Base-by-base conservation (phyloP, 768 basidiomycete species). In the Terana coerulea region DNA sequence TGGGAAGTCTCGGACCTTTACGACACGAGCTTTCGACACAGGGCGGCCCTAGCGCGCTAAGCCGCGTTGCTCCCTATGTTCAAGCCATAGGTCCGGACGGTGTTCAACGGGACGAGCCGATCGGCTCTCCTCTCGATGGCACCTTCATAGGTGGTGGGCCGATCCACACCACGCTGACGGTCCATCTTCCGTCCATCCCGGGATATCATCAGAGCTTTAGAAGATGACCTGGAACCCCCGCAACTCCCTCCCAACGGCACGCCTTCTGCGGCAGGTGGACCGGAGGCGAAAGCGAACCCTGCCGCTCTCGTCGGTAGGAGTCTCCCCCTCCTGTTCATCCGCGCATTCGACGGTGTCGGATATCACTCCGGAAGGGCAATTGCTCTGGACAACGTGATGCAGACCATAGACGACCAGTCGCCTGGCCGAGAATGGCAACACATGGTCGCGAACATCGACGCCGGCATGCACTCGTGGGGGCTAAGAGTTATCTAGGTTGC, bases 1-100 rank as follows among this genome's bases (percentile, higher is more conserved):
- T 97, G 7, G 93, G 94, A 25, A 89, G 87, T 56, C 75, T 95
- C 17, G 94, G 94, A 7, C 94, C 94, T 12, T 77, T 97, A 36
- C 77, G 74, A n/a, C 74, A 83, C 47, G 83, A 88, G 17, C 79
- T 86, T 40, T 94, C 86, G 68, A 86, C 88, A 56, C 80, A 88
- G 1, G 73, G 81, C 33, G 75, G 83, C 35, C 80, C 86, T 7
- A 85, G 86, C 10, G 81, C 85, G 8, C 67, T 89, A 52, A 86
- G 84, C 17, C 75, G 72, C 34, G 75, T 86, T 24, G 75, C 83
- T 15, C 72, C 82, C 0, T 88, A 81, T 56, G 75, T 81, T 46
- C 76, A 78, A 49, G 66, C 71, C 40, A 64, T 76, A 72, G 71
- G 53, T 48, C 5, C 48, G 9, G 53, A 54, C 21, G 53, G 53